Base-by-base conservation (phyloP, 768 basidiomycete genomes). In the Boletus tylopilopsis region DNA sequence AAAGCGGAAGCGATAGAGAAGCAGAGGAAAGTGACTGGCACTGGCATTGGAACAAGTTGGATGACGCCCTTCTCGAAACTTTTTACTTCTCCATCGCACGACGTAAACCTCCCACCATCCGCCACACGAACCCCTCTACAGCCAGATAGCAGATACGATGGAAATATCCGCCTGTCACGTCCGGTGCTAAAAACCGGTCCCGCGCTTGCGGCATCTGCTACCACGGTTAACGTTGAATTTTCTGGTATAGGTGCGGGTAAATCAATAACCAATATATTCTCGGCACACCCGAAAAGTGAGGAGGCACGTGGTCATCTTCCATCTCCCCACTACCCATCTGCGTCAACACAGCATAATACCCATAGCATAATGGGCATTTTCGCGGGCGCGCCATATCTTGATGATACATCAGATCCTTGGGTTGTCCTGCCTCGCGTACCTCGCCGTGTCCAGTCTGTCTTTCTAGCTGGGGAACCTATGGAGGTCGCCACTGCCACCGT, bases 161-260 rank as follows among this genome's bases (percentile, higher is more conserved):
- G 51, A 21, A 57, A 43, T 35, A 46, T 45, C 4, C 65, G 64
- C 0, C 51, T 61, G n/a, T 62, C 69, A n/a, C 76, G 81, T 23
- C 68, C 80, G 6, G 85, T 82, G 21, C 90, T 87, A 2, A 98
- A 98, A 65, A 76, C 87, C 23, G 80, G 81, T 1, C 87, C 94
- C 2, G 91, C 90, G 11, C 79, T 93, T 25, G 84, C 87, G 11
- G 91, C 96, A 10, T 90, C 90, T 19, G 76, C 89, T 2, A 94
- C 90, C 42, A 94, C 92, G 2, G 94, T 98, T 58, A 96, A 94
- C 50, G 95, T 99, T 48, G 94, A 96, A 73, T 98, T 97, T 68
- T 89, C 84, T 4, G 86, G 89, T 4, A 70, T 79, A 2, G 87
- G 81, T 10, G 72, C 76, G 12, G 77, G 82, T n/a, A 71, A 79